Base-by-base conservation (phyloP, 129 eudicot genomes). In the Helianthus annuus region DNA sequence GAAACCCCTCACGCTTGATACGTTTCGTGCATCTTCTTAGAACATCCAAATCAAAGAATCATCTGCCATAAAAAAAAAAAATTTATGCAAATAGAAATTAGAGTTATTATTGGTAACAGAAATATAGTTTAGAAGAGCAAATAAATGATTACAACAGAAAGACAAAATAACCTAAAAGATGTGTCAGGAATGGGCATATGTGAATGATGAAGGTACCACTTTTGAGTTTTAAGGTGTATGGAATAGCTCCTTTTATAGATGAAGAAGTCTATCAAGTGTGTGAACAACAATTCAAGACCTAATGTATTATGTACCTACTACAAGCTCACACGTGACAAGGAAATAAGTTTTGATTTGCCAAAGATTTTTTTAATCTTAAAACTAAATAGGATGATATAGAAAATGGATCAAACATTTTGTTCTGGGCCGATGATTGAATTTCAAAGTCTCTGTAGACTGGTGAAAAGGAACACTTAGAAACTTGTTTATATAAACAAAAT, bases 1-100 rank as follows among this genome's bases (percentile, higher is more conserved):
- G 77, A 80, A 80, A 76, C 73, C 84, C 60, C 73, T 75, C 81
- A 75, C 81, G 69, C 48, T 6, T 1, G 1, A 42, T 58, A 53
- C 5, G 60, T 63, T 9, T 27, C 49, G 63, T 51, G 58, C 67
- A 16, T 61, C 40, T n/a, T 59, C 29, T 10, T 57, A 17, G 1
- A 32, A 39, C 8, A 38, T 36, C 11, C 6, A 16, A 7, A 36
- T 48, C 6, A 15, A 49, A 57, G 11, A 62, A 24, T 38, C 65
- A 70, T 17, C 81, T 77, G 71, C 64, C 42, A 68, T 48, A 27
- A 27, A 6, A 24, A 51, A 48, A 13, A 12, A 24, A 48, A n/a
- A n/a, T n/a, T 32, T 5, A 4, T 63, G 24, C 0, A 73, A 53
- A 48, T 49, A 17, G 39, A 12, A 34, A 48, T 1, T 22, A 27